These are phyloP conservation scores for Chrysopogon serrulatus DNA, from an alignment of 176 grass and related monocot genomes.

Conservation along the genomic window DNA sequence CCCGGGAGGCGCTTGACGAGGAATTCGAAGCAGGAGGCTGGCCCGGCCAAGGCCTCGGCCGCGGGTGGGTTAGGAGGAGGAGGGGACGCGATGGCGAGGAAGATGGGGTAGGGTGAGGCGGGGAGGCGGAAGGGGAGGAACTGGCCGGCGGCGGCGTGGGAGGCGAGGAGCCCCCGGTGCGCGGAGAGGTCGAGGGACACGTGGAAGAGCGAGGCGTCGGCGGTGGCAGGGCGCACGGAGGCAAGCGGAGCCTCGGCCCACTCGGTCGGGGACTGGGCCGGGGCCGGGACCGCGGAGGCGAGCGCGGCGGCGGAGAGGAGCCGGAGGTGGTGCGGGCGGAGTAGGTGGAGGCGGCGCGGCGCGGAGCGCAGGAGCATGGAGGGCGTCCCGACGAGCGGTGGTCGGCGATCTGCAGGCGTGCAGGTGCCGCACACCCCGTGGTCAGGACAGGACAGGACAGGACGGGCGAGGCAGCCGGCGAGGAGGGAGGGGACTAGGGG, in stretches of 20 bases:
- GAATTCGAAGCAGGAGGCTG: conserved; percentile 41
- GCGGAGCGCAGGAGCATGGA: conserved; percentile 32
- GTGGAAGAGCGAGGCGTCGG: conserved; percentile 70
- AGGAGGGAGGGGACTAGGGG: neutral
- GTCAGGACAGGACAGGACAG: neutral
- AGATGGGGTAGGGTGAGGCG: conserved; percentile 41
- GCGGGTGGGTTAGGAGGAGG: neutral
- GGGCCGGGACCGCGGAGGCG: conserved; percentile 12
- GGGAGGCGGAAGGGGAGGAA: conserved; percentile 71
- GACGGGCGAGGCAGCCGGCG: neutral
- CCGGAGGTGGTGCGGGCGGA: conserved; percentile 10
- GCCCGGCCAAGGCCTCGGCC: neutral
- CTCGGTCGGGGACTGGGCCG: conserved; percentile 13
- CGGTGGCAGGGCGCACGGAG: conserved; percentile 53
- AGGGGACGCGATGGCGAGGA: conserved; percentile 72
- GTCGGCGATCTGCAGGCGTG: neutral
- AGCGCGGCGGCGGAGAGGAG: conserved; percentile 34
- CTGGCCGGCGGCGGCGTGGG: conserved; percentile 67
- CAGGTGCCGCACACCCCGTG: neutral
- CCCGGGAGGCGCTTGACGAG: conserved; percentile 64
- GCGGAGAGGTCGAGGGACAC: conserved; percentile 67
- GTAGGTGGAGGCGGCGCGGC: conserved; percentile 18
- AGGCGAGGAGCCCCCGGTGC: conserved; percentile 37
- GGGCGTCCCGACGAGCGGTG: neutral
- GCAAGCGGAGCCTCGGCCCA: conserved; percentile 61